A percentile compares a stretch with the other conserved stretches of the same genome.
Evolutionary conservation across 257 asterid genomes (phyloP).

Genomic region (Ilex aquifolium): DNA sequence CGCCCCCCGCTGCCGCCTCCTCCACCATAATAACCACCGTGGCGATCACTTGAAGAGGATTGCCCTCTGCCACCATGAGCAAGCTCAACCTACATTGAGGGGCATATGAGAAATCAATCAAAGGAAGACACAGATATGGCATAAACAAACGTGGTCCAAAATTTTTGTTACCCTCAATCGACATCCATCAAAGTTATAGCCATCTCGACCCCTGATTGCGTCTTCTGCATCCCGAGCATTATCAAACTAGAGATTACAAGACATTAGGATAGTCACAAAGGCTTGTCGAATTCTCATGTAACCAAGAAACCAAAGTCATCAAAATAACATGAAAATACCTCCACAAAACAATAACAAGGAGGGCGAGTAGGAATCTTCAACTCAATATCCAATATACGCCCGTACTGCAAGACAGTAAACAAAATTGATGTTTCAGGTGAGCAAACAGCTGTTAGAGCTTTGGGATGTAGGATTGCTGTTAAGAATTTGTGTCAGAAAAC

Average conservation of each 20-base stretch:
- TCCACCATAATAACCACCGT: slow-evolving; percentile 60
- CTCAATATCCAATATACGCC: slow-evolving; percentile 89
- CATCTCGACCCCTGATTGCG: slow-evolving; percentile 94
- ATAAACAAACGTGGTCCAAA: neutral
- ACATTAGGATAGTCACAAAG: slow-evolving; percentile 10
- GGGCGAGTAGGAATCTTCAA: slow-evolving; percentile 97
- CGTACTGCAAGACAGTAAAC: slow-evolving; percentile 55
- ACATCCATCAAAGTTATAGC: slow-evolving; percentile 94
- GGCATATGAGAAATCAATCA: neutral
- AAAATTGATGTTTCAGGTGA: slow-evolving; percentile 1
- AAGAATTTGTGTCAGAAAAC: too few species aligned
- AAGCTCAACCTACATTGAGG: slow-evolving; percentile 62
- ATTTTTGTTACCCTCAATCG: slow-evolving; percentile 69
- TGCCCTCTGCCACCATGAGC: slow-evolving; percentile 98
- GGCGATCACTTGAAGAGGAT: slow-evolving; percentile 87
- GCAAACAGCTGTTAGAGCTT: neutral
- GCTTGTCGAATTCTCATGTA: neutral
- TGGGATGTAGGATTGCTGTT: too few species aligned
- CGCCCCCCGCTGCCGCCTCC: slow-evolving; percentile 50
- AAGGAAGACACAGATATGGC: neutral
- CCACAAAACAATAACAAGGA: slow-evolving; percentile 95
- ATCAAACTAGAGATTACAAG: slow-evolving; percentile 54
- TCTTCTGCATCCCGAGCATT: slow-evolving; percentile 87
- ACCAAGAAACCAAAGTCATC: neutral
- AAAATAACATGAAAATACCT: slow-evolving; percentile 39